Base-by-base conservation (phyloP, 2,329 filamentous ascomycete genomes). In the Sclerotiophoma versabilis region DNA sequence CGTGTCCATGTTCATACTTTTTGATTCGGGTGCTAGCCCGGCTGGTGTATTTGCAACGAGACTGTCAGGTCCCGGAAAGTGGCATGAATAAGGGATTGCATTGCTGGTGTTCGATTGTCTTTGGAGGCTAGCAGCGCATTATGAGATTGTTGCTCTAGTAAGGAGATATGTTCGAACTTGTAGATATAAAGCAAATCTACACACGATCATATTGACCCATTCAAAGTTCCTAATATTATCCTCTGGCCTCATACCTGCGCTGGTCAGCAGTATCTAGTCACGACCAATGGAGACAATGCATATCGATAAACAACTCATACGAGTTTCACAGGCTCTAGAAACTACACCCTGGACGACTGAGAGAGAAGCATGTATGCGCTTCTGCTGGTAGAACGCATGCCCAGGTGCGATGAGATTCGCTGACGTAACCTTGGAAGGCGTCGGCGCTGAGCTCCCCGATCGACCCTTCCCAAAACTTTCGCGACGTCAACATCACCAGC, bases 11-110 rank as follows among this genome's bases (percentile, higher is more conserved):
- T 66, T 66, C 46, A 65, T 66, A 58, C 57, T 62, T 64, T 62
- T 65, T 60, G 59, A 64, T 52, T 63, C 63, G 65, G 68, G 67
- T 67, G 59, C 64, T 63, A 68, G 64, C 66, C 64, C 65, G 64
- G 59, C 52, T 53, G 48, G 55, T 42, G 43, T 37, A 57, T 61
- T 55, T 33, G 17, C 29, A 54, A 37, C 10, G 59, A 57, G 52
- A 46, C 52, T 57, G 27, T 30, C 17, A 61, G 23, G 59, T 61
- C 53, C 59, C 38, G 17, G 49, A 49, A 57, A 43, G 52, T 52
- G 49, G 58, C 51, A 56, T 54, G 55, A 56, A 51, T 42, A 34
- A 41, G 33, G 41, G 19, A 47, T 37, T 38, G 53, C 46, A 50
- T 56, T 47, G 36, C 29, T 50, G 41, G 47, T 38, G 53, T 50